phyloP scores from a whole-genome alignment of 1,284 basidiomycete genomes.

The Trichosporon ovoides region DNA sequence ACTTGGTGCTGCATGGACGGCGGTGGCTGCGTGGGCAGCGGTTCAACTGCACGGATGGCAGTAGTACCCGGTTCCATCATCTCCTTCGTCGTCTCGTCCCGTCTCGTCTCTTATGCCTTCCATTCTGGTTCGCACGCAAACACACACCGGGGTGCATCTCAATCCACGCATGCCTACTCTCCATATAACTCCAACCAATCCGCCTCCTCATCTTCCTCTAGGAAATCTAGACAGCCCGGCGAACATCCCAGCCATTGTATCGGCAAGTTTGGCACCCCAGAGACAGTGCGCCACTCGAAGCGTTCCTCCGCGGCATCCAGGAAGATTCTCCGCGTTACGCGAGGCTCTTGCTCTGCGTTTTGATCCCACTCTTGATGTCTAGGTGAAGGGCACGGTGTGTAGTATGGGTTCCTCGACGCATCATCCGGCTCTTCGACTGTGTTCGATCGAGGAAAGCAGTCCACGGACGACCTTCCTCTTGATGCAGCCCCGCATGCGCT shows the following conservation, averaged over 20 bases:
- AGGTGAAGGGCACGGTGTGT: conserved; percentile 40
- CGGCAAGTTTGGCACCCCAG: conserved; percentile 32
- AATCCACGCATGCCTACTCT: neutral
- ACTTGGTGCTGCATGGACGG: conserved; percentile 26
- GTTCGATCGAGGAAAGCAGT: conserved; percentile 32
- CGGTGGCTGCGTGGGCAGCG: conserved; percentile 37
- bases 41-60: conserved; percentile 4
- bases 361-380: conserved; percentile 29
- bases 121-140: no score
- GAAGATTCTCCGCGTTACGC: conserved; percentile 30
- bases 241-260: conserved; percentile 44
- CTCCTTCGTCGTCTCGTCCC: no score
- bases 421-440: conserved; percentile 32
- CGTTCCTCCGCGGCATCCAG: conserved; percentile 44
- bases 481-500: conserved; percentile 16
- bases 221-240: conserved; percentile 41
- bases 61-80: no score
- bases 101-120: no score
- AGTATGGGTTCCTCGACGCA: conserved; percentile 43
- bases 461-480: neutral
- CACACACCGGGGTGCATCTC: neutral
- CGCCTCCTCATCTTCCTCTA: conserved; percentile 36
- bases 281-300: conserved; percentile 41
- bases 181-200: conserved; percentile 12
- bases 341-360: conserved; percentile 1